A percentile compares a stretch with the other conserved stretches of the same genome.
Evolutionary conservation across 106 monocot genomes (phyloP).

Genomic region (Platanthera guangdongensis): DNA sequence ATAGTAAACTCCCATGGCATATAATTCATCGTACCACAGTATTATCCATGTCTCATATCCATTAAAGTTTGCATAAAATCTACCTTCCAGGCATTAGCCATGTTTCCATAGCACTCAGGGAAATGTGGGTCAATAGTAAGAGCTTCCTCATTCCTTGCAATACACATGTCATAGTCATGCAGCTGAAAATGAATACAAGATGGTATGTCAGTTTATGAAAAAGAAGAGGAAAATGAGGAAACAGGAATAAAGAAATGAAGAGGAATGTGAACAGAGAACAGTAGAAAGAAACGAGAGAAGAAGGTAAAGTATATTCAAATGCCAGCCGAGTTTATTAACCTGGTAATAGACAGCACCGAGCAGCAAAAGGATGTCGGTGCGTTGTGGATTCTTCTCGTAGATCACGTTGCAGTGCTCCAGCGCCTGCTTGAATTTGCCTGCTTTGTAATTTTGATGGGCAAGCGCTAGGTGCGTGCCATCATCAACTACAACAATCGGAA

Average conservation of each 20-base stretch:
- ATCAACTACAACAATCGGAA: constrained; percentile 32
- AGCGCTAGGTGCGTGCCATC: constrained; percentile 54
- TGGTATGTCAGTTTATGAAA: not conserved
- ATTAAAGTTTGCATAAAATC: not conserved
- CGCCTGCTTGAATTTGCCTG: constrained; percentile 73
- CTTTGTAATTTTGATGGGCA: constrained; percentile 82
- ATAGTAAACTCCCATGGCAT: not conserved
- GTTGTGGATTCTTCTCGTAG: constrained; percentile 66
- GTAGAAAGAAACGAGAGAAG: not conserved
- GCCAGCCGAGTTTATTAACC: constrained; percentile 19
- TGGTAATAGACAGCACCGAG: constrained; percentile 91
- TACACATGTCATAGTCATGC: constrained; percentile 89
- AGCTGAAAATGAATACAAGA: constrained; percentile 34
- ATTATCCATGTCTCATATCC: not conserved
- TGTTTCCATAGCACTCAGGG: constrained; percentile 96
- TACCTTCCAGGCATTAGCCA: constrained; percentile 99
- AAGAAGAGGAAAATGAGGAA: not conserved
- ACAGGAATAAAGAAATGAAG: not conserved
- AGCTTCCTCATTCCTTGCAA: constrained; percentile 88
- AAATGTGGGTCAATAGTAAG: constrained; percentile 73
- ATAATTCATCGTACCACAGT: not conserved
- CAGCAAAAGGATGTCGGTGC: constrained; percentile 80
- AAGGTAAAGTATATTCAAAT: not conserved
- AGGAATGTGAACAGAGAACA: not conserved
- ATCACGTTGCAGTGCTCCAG: constrained; percentile 61